Evolutionary conservation across 306 rosid species (phyloP).

Genomic region (Gynostemma pentaphyllum): DNA sequence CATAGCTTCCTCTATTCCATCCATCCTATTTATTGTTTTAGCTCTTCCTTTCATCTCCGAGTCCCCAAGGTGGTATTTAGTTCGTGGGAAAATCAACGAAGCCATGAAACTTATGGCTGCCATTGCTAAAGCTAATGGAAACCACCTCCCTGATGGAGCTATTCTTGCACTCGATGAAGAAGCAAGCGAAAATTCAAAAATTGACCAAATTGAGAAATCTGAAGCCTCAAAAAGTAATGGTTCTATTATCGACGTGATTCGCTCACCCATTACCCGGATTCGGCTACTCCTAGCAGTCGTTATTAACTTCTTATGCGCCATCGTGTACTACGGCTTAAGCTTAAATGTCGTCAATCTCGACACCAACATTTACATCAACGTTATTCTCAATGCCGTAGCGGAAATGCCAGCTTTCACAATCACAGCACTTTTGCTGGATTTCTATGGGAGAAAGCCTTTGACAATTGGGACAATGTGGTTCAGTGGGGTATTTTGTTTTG

Average conservation of each 20-base stretch:
- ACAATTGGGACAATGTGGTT: conserved; percentile 69
- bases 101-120: conserved; percentile 54
- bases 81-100: conserved; percentile 44
- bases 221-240: conserved; percentile 30
- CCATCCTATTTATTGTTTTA: conserved; percentile 39
- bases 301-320: conserved; percentile 47
- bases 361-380: conserved; percentile 59
- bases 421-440: conserved; percentile 55
- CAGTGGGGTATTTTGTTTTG: conserved; percentile 60
- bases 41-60: conserved; percentile 66
- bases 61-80: conserved; percentile 93
- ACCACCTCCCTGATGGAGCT: conserved; percentile 39
- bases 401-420: conserved; percentile 79
- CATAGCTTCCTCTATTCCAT: conserved; percentile 60
- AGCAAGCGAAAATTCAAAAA: not conserved
- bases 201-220: conserved; percentile 11
- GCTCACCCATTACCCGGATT: conserved; percentile 38
- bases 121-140: conserved; percentile 49
- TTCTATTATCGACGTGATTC: conserved; percentile 51
- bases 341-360: conserved; percentile 47
- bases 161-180: conserved; percentile 54
- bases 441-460: conserved; percentile 52
- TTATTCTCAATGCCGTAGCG: conserved; percentile 59
- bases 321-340: conserved; percentile 81
- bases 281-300: conserved; percentile 50